Conservation (phyloP, 768 basidiomycete species). For the Lyophyllum decastes region DNA sequence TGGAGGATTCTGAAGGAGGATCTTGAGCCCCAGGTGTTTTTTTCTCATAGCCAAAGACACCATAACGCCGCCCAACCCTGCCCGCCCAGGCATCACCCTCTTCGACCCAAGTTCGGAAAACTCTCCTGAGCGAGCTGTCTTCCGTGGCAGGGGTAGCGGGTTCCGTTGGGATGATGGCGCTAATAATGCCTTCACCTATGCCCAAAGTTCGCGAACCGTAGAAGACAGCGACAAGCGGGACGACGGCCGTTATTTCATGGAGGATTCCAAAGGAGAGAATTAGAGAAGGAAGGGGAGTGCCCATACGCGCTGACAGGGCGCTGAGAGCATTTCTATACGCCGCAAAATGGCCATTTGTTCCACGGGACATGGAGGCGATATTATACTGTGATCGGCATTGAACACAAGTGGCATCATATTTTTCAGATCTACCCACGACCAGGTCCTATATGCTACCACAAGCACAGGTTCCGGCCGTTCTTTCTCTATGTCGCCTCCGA, state of each 20-base stretch:
- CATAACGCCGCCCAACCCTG: constrained; percentile 75
- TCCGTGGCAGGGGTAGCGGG: constrained; percentile 7
- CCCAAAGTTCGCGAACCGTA: constrained; percentile 67
- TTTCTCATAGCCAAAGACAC: constrained; percentile 78
- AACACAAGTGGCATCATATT: neutral
- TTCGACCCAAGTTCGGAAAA: constrained; percentile 61
- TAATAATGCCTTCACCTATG: constrained; percentile 67
- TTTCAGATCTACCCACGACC: constrained; percentile 18
- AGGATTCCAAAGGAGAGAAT: constrained; percentile 77
- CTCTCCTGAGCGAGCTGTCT: constrained; percentile 42
- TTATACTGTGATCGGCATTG: neutral
- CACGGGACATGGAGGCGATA: neutral
- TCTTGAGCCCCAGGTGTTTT: constrained; percentile 30
- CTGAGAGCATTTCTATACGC: constrained; percentile 58
- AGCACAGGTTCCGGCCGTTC: neutral
- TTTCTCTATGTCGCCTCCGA: neutral
- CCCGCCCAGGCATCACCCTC: constrained; percentile 77
- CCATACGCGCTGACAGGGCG: constrained; percentile 65
- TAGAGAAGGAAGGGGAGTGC: constrained; percentile 77
- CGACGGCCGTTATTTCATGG: constrained; percentile 83
- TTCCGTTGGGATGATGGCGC: constrained; percentile 29
- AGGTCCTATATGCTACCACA: constrained; percentile 4
- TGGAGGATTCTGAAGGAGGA: constrained; percentile 22
- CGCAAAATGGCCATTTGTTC: constrained; percentile 33
- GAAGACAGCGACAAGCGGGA: constrained; percentile 75